These are phyloP conservation scores for Fusarium tuaranense DNA, from an alignment of 2,329 filamentous ascomycete species.

Conservation along the genomic window DNA sequence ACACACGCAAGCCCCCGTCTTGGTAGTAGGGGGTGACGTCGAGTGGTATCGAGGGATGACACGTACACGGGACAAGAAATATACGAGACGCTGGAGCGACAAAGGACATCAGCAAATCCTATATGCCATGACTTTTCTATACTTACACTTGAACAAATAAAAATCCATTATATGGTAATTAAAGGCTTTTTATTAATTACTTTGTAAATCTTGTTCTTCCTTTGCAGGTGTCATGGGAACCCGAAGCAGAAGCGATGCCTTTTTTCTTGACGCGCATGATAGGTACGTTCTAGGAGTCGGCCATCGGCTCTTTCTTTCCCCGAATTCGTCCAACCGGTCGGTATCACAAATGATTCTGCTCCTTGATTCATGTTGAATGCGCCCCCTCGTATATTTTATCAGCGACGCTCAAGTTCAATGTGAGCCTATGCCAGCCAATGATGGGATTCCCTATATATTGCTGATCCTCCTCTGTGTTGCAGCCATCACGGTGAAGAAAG, in stretches of 20 bases:
- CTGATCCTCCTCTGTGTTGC: not conserved
- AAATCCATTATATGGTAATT: not conserved
- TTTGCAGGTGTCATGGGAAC: not conserved
- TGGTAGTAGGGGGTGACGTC: conserved; percentile 4
- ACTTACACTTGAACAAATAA: not conserved
- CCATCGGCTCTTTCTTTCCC: not conserved
- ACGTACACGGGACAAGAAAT: conserved; percentile 8
- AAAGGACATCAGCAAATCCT: not conserved
- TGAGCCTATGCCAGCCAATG: not conserved
- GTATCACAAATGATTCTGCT: not conserved
- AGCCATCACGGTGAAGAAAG: not conserved
- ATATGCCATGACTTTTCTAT: not conserved
- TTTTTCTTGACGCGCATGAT: not conserved
- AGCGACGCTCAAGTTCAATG: not conserved
- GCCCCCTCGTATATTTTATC: not conserved
- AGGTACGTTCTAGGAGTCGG: not conserved
- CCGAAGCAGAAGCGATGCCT: not conserved
- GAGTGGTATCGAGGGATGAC: conserved; percentile 27
- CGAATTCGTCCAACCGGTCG: not conserved
- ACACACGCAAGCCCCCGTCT: conserved; percentile 11
- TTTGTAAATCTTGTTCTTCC: not conserved
- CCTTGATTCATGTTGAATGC: not conserved
- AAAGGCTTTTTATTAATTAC: not conserved
- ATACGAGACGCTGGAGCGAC: not conserved
- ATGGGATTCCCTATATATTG: not conserved